phyloP scores from a whole-genome alignment of 345 rosid species.

The Gossypium bickii region DNA sequence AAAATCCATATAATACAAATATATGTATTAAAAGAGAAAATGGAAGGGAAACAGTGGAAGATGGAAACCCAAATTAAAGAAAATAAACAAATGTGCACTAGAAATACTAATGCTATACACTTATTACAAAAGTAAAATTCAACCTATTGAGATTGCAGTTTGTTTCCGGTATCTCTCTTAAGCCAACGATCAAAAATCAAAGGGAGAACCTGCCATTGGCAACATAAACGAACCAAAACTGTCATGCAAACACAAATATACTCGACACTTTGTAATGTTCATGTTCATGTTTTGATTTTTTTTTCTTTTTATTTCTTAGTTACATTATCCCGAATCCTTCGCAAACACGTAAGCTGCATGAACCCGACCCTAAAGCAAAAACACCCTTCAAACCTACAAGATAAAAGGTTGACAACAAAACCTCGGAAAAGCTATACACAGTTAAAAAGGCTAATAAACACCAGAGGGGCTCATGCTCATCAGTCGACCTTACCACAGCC shows the following conservation, averaged over 20 bases:
- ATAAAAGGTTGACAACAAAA: background rate
- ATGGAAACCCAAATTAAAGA: no score
- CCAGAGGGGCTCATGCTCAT: background rate
- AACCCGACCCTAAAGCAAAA: background rate
- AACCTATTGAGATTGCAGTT: no score
- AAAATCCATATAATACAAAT: no score
- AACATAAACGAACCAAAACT: background rate
- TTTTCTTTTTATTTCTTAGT: background rate
- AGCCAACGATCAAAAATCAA: no score
- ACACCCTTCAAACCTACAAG: background rate
- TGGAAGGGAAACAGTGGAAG: no score
- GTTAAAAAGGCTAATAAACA: background rate
- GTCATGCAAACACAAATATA: background rate
- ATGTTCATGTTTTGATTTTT: background rate
- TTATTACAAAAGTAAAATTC: no score
- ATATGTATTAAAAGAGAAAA: no score
- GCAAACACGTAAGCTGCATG: background rate
- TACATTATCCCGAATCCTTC: background rate
- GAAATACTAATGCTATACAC: no score
- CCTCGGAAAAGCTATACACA: slow-evolving; percentile 1
- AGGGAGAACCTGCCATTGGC: no score
- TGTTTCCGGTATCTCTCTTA: no score
- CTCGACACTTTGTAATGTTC: background rate
- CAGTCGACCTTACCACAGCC: background rate
- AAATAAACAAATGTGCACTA: no score